These are phyloP conservation scores for Venturia pyrina DNA, from an alignment of 2,329 filamentous ascomycete genomes.

Conservation along the genomic window DNA sequence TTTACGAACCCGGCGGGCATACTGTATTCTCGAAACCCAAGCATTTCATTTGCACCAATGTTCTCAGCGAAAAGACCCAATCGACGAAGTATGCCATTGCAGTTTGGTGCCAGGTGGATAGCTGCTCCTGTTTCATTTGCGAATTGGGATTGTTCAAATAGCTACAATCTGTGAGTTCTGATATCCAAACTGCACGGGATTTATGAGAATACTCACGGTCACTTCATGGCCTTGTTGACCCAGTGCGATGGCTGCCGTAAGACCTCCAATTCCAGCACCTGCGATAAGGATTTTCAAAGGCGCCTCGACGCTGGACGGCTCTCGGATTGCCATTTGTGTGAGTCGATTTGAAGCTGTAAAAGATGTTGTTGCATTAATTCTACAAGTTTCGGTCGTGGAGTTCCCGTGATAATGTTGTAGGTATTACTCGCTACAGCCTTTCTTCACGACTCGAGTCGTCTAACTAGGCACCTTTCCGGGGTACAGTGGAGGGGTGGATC, in stretches of 20 bases:
- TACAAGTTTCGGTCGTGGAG: too few relatives aligned
- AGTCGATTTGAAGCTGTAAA: not conserved
- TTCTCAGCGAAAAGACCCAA: constrained; percentile 33
- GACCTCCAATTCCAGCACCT: constrained; percentile 42
- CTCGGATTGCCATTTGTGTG: not conserved
- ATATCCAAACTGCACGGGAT: not conserved
- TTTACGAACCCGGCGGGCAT: constrained; percentile 28
- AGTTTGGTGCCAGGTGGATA: constrained; percentile 53
- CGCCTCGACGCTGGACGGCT: not conserved
- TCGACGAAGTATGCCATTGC: constrained; percentile 44
- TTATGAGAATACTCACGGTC: constrained; percentile 13
- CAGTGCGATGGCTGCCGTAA: constrained; percentile 43
- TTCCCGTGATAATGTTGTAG: too few relatives aligned
- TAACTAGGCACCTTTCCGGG: not conserved
- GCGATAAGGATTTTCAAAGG: constrained; percentile 25
- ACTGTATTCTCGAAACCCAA: not conserved
- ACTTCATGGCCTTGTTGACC: constrained; percentile 43
- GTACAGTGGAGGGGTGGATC: not conserved
- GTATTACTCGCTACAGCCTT: not conserved
- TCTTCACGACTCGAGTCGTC: not conserved
- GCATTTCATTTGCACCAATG: constrained; percentile 24
- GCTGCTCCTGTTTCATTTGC: constrained; percentile 50
- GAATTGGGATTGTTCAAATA: constrained; percentile 48
- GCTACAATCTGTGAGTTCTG: constrained; percentile 21
- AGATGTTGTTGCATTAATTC: not conserved